Conservation (phyloP, 2,329 filamentous ascomycete species). For the Fusarium avenaceum region DNA sequence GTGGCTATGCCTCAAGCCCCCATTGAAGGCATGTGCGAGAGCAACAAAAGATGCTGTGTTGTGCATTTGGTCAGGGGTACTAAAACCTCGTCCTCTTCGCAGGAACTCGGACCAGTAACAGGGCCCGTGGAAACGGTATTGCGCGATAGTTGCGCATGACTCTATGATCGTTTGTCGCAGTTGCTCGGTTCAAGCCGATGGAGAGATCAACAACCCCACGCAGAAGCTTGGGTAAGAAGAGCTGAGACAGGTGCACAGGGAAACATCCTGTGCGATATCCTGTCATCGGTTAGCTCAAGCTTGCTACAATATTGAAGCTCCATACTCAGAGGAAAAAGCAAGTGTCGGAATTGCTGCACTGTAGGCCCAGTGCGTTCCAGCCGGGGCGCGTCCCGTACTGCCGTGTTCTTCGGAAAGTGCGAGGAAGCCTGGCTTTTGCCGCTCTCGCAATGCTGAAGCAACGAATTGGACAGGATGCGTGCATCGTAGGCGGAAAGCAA, state of each 20-base stretch:
- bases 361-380: slow-evolving; percentile 1
- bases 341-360: neutral
- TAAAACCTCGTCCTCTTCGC: slow-evolving; percentile 4
- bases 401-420: slow-evolving; percentile 17
- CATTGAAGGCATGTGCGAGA: slow-evolving; percentile 3
- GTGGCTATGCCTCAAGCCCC: slow-evolving; percentile 9
- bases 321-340: slow-evolving; percentile 10
- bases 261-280: slow-evolving; percentile 4
- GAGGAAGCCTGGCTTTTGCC: slow-evolving; percentile 1
- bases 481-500: slow-evolving; percentile 42
- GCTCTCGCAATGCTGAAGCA: slow-evolving; percentile 9
- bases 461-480: slow-evolving; percentile 25
- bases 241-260: slow-evolving; percentile 18
- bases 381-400: slow-evolving; percentile 7
- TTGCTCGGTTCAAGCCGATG: slow-evolving; percentile 38
- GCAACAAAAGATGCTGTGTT: slow-evolving; percentile 1
- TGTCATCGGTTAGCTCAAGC: slow-evolving; percentile 1
- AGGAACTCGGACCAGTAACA: slow-evolving; percentile 6
- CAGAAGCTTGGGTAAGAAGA: slow-evolving; percentile 22
- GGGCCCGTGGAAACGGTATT: slow-evolving; percentile 30
- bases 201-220: slow-evolving; percentile 17
- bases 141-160: slow-evolving; percentile 25
- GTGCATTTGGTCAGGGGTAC: slow-evolving; percentile 10
- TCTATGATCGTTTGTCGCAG: slow-evolving; percentile 30
- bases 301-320: slow-evolving; percentile 11